Percentiles rank a stretch among this genome's conserved stretches.
Conservation (phyloP, 176 grass and related monocot genomes). For the Luzula sylvatica region DNA sequence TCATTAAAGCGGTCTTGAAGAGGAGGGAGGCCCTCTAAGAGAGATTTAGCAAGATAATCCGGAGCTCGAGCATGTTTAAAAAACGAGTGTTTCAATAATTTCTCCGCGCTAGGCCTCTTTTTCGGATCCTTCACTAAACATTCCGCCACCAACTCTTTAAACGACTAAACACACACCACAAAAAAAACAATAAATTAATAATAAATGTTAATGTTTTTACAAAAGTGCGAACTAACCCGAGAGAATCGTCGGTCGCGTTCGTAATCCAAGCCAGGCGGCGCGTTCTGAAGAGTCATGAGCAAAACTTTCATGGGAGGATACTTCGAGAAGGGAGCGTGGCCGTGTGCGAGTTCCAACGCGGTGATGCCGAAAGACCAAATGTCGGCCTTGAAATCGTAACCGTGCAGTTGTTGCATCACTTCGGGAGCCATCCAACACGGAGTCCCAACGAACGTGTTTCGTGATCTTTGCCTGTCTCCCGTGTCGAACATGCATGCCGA, state of each 20-base stretch:
- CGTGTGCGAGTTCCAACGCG: constrained; percentile 88
- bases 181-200: constrained; percentile 12
- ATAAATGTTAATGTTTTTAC: neutral
- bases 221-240: constrained; percentile 42
- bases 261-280: constrained; percentile 86
- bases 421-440: constrained; percentile 99
- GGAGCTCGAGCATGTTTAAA: constrained; percentile 73
- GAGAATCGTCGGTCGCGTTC: constrained; percentile 95
- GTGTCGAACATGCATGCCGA: constrained; percentile 97
- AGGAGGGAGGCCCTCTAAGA: constrained; percentile 63
- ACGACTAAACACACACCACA: constrained; percentile 45
- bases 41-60: constrained; percentile 54
- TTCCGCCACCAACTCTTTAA: constrained; percentile 77
- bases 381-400: constrained; percentile 99
- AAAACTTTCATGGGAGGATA: constrained; percentile 98
- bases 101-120: constrained; percentile 80
- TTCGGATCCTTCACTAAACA: constrained; percentile 96
- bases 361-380: constrained; percentile 99
- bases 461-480: constrained; percentile 80
- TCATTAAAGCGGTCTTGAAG: constrained; percentile 77
- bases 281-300: constrained; percentile 99
- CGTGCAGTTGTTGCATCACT: constrained; percentile 99
- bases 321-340: constrained; percentile 96
- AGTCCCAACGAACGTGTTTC: constrained; percentile 97
- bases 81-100: constrained; percentile 85